phyloP scores from a whole-genome alignment of 257 asterid genomes.

The Haberlea rhodopensis region DNA sequence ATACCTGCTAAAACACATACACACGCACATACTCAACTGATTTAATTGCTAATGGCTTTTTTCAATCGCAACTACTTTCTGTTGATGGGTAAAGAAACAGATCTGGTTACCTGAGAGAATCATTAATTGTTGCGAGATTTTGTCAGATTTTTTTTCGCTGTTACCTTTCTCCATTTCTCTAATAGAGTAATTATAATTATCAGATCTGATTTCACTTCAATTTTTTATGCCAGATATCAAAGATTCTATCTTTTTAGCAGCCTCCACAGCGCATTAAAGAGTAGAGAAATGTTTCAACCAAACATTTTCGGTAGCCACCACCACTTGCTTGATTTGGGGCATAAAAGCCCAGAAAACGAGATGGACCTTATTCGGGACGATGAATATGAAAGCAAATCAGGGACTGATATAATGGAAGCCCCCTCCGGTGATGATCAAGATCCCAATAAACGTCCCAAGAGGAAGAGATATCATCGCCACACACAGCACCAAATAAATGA shows the following conservation, averaged over 20 bases:
- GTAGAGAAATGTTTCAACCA: constrained; percentile 62
- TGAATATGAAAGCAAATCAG: constrained; percentile 64
- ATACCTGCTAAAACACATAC: background rate
- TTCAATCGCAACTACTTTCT: background rate
- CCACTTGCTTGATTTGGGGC: constrained; percentile 55
- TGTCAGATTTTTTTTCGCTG: background rate
- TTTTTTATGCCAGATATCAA: constrained; percentile 15
- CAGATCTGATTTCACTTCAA: constrained; percentile 6
- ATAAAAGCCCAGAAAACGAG: constrained; percentile 52
- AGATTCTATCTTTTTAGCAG: background rate
- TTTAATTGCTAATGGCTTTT: background rate
- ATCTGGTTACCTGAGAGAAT: constrained; percentile 12
- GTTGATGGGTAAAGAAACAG: constrained; percentile 13
- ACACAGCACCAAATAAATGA: constrained; percentile 74
- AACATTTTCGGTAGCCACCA: constrained; percentile 63
- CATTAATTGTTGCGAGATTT: constrained; percentile 16
- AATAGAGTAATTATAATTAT: constrained; percentile 3
- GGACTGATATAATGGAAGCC: constrained; percentile 61
- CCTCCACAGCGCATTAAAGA: too few species aligned
- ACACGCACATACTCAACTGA: background rate
- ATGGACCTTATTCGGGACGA: constrained; percentile 59
- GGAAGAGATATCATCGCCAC: constrained; percentile 79
- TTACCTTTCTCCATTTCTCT: constrained; percentile 6
- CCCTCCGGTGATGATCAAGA: constrained; percentile 75
- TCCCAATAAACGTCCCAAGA: constrained; percentile 60